Evolutionary conservation across 805 yeast species (phyloP).

Genomic region (Cyberlindnera xylosilytica): DNA sequence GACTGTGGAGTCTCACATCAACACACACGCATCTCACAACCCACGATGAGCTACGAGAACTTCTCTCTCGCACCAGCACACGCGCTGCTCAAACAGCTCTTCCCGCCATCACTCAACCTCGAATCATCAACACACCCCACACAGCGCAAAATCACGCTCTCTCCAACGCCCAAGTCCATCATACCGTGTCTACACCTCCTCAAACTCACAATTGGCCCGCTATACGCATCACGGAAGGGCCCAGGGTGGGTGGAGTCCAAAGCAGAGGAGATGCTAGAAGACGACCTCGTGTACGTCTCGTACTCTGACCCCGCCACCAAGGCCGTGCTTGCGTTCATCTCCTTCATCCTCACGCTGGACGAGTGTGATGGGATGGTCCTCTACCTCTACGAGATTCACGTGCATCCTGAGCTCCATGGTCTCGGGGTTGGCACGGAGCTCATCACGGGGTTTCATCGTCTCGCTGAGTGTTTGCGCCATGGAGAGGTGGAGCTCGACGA

Average conservation of each 20-base stretch:
- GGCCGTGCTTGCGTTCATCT: slow-evolving; percentile 39
- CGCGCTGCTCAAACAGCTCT: neutral
- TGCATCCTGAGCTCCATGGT: slow-evolving; percentile 34
- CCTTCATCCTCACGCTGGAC: slow-evolving; percentile 43
- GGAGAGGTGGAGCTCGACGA: slow-evolving; percentile 2
- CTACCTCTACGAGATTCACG: slow-evolving; percentile 58
- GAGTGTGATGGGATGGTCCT: slow-evolving; percentile 34
- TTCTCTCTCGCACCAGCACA: neutral
- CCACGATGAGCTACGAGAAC: slow-evolving; percentile 6
- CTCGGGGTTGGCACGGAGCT: slow-evolving; percentile 37
- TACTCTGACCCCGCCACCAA: slow-evolving; percentile 7
- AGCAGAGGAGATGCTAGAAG: slow-evolving; percentile 40
- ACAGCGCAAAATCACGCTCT: neutral
- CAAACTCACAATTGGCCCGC: slow-evolving; percentile 16
- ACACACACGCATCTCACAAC: too few relatives aligned
- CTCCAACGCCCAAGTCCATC: slow-evolving; percentile 2
- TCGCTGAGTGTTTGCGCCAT: slow-evolving; percentile 22
- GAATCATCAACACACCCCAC: neutral
- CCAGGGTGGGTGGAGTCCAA: slow-evolving; percentile 31
- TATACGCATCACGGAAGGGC: slow-evolving; percentile 18
- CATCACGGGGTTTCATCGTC: slow-evolving; percentile 34
- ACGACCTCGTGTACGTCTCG: slow-evolving; percentile 20
- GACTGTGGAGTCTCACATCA: too few relatives aligned
- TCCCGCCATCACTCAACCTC: slow-evolving; percentile 1
- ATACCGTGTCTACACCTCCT: slow-evolving; percentile 6